Base-by-base conservation (phyloP, 148 eudicot species). In the Polygonum aviculare region DNA sequence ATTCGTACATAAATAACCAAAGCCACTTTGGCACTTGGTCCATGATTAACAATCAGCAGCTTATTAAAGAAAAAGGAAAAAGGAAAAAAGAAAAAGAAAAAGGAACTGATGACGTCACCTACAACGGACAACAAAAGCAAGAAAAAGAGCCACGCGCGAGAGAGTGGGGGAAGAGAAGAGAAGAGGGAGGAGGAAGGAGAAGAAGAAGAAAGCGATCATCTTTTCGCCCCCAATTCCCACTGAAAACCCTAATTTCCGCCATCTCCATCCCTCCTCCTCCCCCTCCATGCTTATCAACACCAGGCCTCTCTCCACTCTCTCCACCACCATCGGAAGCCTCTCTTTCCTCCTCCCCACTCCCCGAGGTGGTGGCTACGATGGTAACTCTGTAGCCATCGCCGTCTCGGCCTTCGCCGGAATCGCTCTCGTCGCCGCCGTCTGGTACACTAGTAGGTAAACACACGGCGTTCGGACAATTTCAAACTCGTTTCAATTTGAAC, bases 381-480 rank as follows among this genome's bases (percentile, higher is more conserved):
- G 79, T 74, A 77, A 78, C 62, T 77, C 76, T 69, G 80, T 88
- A 74, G 87, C 88, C 60, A 36, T 84, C 8, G 80, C 79, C 76
- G 69, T 90, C 76, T 87, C 95, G 75, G 90, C 88, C 74, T 76
- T 87, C 78, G 91, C 93, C 72, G 92, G 93, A 76, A 73, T 90
- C 76, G 91, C 87, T 72, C 76, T 90, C 55, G 82, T 88, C 79
- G 90, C 91, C 80, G 89, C 89, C 79, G 75, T 89, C 38, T 74
- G 85, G 80, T 88, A 82, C 81, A 75, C 87, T 75, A 77, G 84
- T 85, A 86, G 94, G 86, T 90, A 84, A 83, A 67, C 39, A 7
- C 45, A 7, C 52, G 40, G 14, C 40, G 2, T 8, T 45, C 7
- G 39, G 5, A 39, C 39, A 12, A 19, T 3, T 9, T 18, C 75